phyloP scores from a whole-genome alignment of 2,329 filamentous ascomycete genomes.

The Apiospora saccharicola region DNA sequence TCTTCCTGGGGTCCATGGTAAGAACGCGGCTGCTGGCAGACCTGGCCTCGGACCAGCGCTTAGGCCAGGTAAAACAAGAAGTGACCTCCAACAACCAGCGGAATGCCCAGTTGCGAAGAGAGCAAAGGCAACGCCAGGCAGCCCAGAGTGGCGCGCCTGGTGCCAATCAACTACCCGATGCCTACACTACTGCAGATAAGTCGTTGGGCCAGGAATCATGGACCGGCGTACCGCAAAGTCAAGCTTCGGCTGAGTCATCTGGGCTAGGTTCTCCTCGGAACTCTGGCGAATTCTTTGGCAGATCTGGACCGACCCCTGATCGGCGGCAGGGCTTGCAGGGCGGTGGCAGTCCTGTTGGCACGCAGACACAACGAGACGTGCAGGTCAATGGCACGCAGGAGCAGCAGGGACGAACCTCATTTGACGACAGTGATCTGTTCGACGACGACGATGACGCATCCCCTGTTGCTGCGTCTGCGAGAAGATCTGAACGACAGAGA shows the following conservation, averaged over 20 bases:
- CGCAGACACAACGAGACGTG: constrained; percentile 5
- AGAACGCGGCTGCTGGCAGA: constrained; percentile 34
- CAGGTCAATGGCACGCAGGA: background rate
- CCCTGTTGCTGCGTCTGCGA: constrained; percentile 47
- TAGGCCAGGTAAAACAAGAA: constrained; percentile 28
- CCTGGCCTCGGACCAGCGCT: constrained; percentile 40
- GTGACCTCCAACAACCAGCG: constrained; percentile 27
- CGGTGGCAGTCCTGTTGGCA: background rate
- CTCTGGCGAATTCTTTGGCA: background rate
- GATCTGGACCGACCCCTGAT: background rate
- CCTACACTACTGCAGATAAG: background rate
- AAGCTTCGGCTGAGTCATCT: background rate
- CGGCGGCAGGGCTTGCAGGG: background rate
- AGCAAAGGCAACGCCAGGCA: constrained; percentile 27
- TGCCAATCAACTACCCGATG: background rate
- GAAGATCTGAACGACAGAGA: constrained; percentile 29
- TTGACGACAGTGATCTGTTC: constrained; percentile 35
- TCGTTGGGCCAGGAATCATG: background rate
- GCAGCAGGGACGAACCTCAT: background rate
- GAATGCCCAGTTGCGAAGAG: constrained; percentile 32
- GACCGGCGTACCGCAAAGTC: background rate
- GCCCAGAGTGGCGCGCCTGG: constrained; percentile 28
- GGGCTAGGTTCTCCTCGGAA: background rate
- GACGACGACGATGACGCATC: constrained; percentile 51
- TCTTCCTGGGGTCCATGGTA: constrained; percentile 43